phyloP scores from a whole-genome alignment of 2,329 filamentous ascomycete genomes.

The Hypoxylon sp. region DNA sequence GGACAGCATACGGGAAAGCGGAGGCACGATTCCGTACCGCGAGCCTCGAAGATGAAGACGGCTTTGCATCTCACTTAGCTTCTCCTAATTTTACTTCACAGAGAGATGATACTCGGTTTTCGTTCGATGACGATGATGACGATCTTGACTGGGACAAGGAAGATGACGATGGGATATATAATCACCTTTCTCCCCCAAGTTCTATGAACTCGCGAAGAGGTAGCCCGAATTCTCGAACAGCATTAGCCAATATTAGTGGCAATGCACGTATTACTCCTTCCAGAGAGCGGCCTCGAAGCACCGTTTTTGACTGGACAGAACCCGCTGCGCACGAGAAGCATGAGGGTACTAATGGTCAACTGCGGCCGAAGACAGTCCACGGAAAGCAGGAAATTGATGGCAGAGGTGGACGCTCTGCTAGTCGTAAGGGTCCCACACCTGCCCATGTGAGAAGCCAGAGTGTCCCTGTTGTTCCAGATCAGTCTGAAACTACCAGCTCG shows the following conservation, averaged over 20 bases:
- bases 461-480: conserved; percentile 79
- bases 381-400: conserved; percentile 80
- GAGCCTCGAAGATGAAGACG: conserved; percentile 45
- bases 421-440: conserved; percentile 76
- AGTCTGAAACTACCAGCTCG: conserved; percentile 69
- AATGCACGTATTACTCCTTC: conserved; percentile 57
- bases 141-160: conserved; percentile 75
- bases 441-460: conserved; percentile 85
- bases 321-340: conserved; percentile 72
- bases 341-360: conserved; percentile 70
- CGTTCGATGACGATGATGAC: conserved; percentile 71
- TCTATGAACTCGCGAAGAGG: conserved; percentile 68
- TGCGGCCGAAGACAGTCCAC: conserved; percentile 80
- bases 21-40: conserved; percentile 48
- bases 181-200: conserved; percentile 71
- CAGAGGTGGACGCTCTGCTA: conserved; percentile 77
- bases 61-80: conserved; percentile 45
- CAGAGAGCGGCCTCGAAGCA: conserved; percentile 72
- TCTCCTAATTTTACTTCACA: conserved; percentile 55
- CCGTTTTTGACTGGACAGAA: conserved; percentile 85
- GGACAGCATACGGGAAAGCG: conserved; percentile 54
- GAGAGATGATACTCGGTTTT: conserved; percentile 65
- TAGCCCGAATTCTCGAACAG: conserved; percentile 68
- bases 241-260: conserved; percentile 68
- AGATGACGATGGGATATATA: conserved; percentile 67